Base-by-base conservation (phyloP, 108 stramenopile genomes). In the Craspedostauros australis region DNA sequence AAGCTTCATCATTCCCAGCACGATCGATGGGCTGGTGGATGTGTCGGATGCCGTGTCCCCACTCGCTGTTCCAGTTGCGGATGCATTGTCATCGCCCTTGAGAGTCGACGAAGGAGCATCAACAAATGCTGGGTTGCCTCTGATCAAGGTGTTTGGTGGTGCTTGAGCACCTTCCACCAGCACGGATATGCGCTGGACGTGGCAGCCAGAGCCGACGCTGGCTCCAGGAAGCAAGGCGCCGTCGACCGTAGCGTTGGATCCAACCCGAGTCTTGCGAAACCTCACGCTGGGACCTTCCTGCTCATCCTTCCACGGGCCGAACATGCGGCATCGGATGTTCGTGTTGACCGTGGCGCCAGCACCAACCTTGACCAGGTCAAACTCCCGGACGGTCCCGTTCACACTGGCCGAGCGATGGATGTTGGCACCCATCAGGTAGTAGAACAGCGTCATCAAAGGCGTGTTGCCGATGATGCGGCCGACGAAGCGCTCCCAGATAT, bases 381-480 rank as follows among this genome's bases (percentile, higher is more conserved):
- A 52, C 50, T 52, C 50, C 15, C 50, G 30, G 22, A 52, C 4
- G 12, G 37, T 37, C 4, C 20, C 30, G 5, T 36, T 33, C 14
- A 52, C 50, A 4, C 15, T 21, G 16, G 23, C 34, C 18, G 30
- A 18, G 2, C 15, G 5, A n/a, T 34, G 30, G 4, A 52, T 52
- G 3, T 52, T 36, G 16, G 32, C 50, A 4, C 50, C 50, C 36
- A 52, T 37, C 15, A 52, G 5, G 19, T 21, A 37, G 32, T 52
- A 52, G 32, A 52, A 52, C 16, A 37, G 20, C 4, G 18, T 37
- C 2, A 52, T 37, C 4, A 52, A 22, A 4, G 50, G 50, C 5
- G 50, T 52, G 32, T 52, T 37, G 16, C 32, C 15, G 5, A 52
- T 18, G 50, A 52, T 37, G 4, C 22, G 15, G 4, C 50, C 50